Evolutionary conservation across 2,329 filamentous ascomycete genomes (phyloP).

Genomic region (Zymoseptoria brevis): DNA sequence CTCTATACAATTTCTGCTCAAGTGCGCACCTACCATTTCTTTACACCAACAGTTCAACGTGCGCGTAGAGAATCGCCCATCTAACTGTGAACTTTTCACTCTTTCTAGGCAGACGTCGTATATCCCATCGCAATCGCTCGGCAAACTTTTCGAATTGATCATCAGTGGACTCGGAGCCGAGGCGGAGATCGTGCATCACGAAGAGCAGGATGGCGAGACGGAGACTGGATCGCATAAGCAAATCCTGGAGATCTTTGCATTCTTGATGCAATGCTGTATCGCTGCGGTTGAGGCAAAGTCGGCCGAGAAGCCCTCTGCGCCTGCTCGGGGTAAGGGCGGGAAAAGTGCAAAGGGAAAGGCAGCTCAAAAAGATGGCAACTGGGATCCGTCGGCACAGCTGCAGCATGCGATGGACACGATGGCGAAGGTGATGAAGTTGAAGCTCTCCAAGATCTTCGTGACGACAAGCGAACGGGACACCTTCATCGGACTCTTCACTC

Average conservation of each 20-base stretch:
- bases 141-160: slow-evolving; percentile 87
- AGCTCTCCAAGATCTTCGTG: slow-evolving; percentile 84
- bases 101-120: slow-evolving; percentile 68
- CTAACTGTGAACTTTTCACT: slow-evolving; percentile 56
- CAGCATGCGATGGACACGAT: slow-evolving; percentile 85
- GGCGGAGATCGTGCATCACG: slow-evolving; percentile 75
- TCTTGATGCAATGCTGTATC: slow-evolving; percentile 89
- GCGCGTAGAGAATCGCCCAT: slow-evolving; percentile 32
- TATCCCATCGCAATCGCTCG: slow-evolving; percentile 72
- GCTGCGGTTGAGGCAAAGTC: slow-evolving; percentile 83
- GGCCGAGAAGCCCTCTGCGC: slow-evolving; percentile 73
- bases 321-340: slow-evolving; percentile 63
- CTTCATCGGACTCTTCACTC: slow-evolving; percentile 83
- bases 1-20: slow-evolving; percentile 89
- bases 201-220: slow-evolving; percentile 74
- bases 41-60: slow-evolving; percentile 21
- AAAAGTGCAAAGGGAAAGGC: slow-evolving; percentile 65
- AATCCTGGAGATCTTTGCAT: slow-evolving; percentile 87
- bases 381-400: slow-evolving; percentile 84
- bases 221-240: slow-evolving; percentile 69
- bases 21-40: slow-evolving; percentile 65
- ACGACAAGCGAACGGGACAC: slow-evolving; percentile 95
- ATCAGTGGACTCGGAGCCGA: slow-evolving; percentile 64
- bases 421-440: slow-evolving; percentile 91
- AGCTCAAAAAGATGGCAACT: slow-evolving; percentile 60